Conservation (phyloP, 2,329 filamentous ascomycete species). For the Pyrenophora graminea region DNA sequence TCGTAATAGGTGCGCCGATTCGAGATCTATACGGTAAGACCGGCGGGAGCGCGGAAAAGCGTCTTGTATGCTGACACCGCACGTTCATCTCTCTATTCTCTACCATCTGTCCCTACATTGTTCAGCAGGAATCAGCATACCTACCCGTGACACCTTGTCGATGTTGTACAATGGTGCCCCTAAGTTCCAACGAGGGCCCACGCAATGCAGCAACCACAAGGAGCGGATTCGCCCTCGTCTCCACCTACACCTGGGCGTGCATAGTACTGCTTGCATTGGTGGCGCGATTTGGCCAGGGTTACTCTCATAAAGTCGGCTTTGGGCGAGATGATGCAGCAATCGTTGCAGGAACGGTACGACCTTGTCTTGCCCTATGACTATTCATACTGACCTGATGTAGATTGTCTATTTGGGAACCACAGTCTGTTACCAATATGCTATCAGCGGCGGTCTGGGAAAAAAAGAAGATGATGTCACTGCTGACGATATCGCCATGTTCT, state of each 20-base stretch:
- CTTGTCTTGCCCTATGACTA: background rate
- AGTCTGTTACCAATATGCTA: slow-evolving; percentile 21
- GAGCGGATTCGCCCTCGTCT: slow-evolving; percentile 22
- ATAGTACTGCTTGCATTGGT: slow-evolving; percentile 17
- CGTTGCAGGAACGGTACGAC: slow-evolving; percentile 19
- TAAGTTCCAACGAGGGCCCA: slow-evolving; percentile 5
- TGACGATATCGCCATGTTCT: slow-evolving; percentile 12
- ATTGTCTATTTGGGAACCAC: slow-evolving; percentile 16
- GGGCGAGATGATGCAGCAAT: slow-evolving; percentile 23
- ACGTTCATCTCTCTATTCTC: background rate
- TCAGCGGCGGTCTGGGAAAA: slow-evolving; percentile 23
- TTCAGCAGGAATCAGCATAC: background rate
- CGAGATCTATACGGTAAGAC: too few relatives aligned
- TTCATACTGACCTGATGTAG: slow-evolving; percentile 12
- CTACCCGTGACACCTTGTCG: background rate
- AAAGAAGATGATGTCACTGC: slow-evolving; percentile 4
- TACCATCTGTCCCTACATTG: background rate
- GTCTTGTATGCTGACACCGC: background rate
- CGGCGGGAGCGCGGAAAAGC: too few relatives aligned
- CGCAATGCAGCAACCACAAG: slow-evolving; percentile 13
- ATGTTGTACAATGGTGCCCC: background rate
- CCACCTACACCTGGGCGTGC: slow-evolving; percentile 24
- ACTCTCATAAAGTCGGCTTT: slow-evolving; percentile 18
- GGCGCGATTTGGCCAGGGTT: slow-evolving; percentile 17
- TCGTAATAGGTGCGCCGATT: too few relatives aligned